Percentiles rank a stretch among this genome's conserved stretches.
These are phyloP conservation scores for Hippophae rhamnoides DNA, from an alignment of 306 rosid species.

Conservation along the genomic window DNA sequence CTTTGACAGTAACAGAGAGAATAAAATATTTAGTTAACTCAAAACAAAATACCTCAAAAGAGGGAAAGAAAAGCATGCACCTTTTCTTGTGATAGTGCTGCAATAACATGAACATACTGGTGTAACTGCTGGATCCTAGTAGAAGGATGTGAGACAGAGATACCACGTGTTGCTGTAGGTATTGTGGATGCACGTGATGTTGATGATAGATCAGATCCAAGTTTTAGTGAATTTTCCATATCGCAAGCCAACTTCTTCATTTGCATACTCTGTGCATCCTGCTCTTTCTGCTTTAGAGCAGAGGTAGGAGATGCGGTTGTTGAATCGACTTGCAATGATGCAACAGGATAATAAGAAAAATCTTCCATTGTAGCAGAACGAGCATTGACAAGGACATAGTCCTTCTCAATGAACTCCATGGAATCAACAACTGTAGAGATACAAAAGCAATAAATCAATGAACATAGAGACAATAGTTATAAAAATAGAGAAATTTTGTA, in stretches of 20 bases:
- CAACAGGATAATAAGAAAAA: slow-evolving; percentile 50
- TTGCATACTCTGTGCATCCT: slow-evolving; percentile 25
- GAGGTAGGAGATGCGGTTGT: slow-evolving; percentile 26
- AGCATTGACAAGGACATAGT: slow-evolving; percentile 62
- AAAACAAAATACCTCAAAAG: neutral
- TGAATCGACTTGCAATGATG: slow-evolving; percentile 38
- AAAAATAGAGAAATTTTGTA: neutral
- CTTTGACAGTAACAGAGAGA: neutral
- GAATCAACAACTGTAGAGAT: slow-evolving; percentile 53
- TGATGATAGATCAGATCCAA: slow-evolving; percentile 18
- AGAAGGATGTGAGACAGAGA: slow-evolving; percentile 50
- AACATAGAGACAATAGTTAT: slow-evolving; percentile 15
- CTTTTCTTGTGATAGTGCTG: slow-evolving; percentile 60
- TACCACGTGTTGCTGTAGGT: slow-evolving; percentile 43
- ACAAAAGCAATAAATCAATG: slow-evolving; percentile 5
- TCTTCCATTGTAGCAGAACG: slow-evolving; percentile 46
- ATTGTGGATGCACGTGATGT: slow-evolving; percentile 29
- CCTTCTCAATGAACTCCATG: slow-evolving; percentile 76
- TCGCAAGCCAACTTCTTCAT: slow-evolving; percentile 24
- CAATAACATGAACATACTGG: slow-evolving; percentile 56
- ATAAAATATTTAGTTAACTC: neutral
- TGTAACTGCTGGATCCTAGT: slow-evolving; percentile 49
- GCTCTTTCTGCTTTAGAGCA: slow-evolving; percentile 29
- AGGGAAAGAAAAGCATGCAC: slow-evolving; percentile 16
- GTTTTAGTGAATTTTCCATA: slow-evolving; percentile 22